These are phyloP conservation scores for Agrocybe pediades DNA, from an alignment of 768 basidiomycete species.

Conservation along the genomic window DNA sequence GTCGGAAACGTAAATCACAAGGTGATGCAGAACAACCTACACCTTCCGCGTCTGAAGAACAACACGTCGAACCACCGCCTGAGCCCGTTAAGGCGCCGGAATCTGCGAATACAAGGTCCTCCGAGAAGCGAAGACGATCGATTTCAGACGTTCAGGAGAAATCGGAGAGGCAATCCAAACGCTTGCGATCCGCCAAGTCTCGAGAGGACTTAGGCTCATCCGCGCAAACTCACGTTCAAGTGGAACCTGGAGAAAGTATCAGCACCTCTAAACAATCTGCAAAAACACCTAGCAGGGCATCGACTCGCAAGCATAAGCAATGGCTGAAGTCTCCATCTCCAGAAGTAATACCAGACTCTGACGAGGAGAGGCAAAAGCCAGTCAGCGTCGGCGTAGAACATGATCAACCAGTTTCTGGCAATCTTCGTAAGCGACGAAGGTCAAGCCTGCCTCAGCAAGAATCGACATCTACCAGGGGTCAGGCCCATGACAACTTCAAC, in stretches of 20 bases:
- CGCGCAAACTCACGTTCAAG: neutral
- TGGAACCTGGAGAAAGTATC: neutral
- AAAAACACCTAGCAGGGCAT: neutral
- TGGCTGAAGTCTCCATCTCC: conserved; percentile 16
- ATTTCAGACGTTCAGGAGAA: neutral
- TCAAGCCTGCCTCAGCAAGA: neutral
- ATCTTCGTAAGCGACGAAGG: neutral
- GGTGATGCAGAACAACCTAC: neutral
- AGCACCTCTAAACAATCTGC: neutral
- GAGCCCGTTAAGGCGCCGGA: neutral
- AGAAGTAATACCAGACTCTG: conserved; percentile 33
- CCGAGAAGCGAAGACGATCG: neutral
- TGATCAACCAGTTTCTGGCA: neutral
- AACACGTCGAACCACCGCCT: neutral
- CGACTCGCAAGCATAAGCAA: conserved; percentile 6
- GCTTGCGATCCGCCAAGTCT: neutral
- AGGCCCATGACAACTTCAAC: neutral
- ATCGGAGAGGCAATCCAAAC: neutral
- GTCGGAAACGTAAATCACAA: conserved; percentile 21
- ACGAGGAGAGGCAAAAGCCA: conserved; percentile 25
- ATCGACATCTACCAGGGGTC: neutral
- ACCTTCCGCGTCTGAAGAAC: neutral
- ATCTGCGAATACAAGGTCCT: neutral
- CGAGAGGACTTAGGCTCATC: neutral
- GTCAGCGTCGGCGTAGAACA: neutral